Base-by-base conservation (phyloP, 1,284 basidiomycete species). In the Ceraceosorus bombacis region DNA sequence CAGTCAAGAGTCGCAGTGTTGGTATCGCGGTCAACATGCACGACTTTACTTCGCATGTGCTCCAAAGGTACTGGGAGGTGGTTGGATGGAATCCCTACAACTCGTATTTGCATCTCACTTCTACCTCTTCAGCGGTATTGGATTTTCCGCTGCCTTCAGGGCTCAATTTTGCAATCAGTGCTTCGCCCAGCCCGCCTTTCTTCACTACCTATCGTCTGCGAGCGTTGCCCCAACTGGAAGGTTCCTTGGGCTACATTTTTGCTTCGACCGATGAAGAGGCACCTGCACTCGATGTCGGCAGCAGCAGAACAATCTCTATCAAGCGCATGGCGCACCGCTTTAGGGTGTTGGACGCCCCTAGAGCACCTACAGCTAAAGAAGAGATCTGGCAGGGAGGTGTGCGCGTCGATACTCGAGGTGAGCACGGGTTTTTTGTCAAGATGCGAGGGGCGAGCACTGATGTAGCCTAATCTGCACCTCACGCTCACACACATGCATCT, bases 1-100 rank as follows among this genome's bases (percentile, higher is more conserved):
- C 27, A 27, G 27, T 3, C 27, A 27, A 27, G 27, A 27, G 27
- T 27, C 27, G 27, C 27, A 27, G 27, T 27, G 27, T 27, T 27
- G 27, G 27, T 27, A 27, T 27, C 27, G 27, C 27, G 27, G 27
- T 27, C 27, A 27, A 27, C 27, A 76, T 76, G 74, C 70, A 75
- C 66, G 75, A 77, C 64, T 73, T 76, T 53, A 67, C 70, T 27
- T 72, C 89, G 9, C 90, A 92, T 80, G 87, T 96, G 55, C 82
- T 96, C 51, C 85, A 88, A 65, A 87, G 83, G 76, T 96, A 95
- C 80, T 92, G 92, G 81, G 83, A 85, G 65, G 86, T 86, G 10
- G 95, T 90, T 49, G 89, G 89, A 64, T 97, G 93, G 93, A 93
- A 93, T 74, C 89, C 94, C 78, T 91, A 96, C 79, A 93, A 93